phyloP scores from a whole-genome alignment of 2,329 filamentous ascomycete genomes.

The Pseudodiploospora longispora region DNA sequence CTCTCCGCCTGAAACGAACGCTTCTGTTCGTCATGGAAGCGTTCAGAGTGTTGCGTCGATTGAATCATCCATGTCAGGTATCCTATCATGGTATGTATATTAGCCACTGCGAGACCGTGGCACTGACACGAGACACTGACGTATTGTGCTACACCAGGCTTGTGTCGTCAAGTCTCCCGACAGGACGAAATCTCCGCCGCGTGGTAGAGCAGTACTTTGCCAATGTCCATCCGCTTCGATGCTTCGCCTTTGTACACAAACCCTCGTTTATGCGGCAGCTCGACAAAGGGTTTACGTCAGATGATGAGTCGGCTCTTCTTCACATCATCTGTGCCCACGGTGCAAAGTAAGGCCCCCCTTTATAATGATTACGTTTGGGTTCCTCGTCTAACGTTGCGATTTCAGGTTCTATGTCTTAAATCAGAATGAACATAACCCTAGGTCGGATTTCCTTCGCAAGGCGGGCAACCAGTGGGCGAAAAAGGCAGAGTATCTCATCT shows the following conservation, averaged over 20 bases:
- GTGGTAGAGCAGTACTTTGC: conserved; percentile 31
- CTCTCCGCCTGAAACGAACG: conserved; percentile 1
- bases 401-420: conserved; percentile 27
- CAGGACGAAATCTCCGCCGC: conserved; percentile 24
- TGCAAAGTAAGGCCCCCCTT: conserved; percentile 23
- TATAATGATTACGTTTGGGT: not conserved
- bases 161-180: conserved; percentile 24
- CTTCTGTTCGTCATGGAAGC: not conserved
- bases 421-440: conserved; percentile 21
- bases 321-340: conserved; percentile 31
- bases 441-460: conserved; percentile 20
- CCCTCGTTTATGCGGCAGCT: conserved; percentile 30
- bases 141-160: conserved; percentile 17
- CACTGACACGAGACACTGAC: not conserved
- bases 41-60: conserved; percentile 7
- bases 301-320: conserved; percentile 28
- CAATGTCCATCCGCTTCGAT: conserved; percentile 32
- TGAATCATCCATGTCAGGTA: conserved; percentile 5
- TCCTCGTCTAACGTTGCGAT: not conserved
- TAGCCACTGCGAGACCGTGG: not conserved
- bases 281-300: conserved; percentile 26
- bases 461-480: conserved; percentile 32
- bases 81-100: conserved; percentile 11
- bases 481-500: conserved; percentile 26
- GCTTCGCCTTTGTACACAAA: conserved; percentile 33